phyloP scores from a whole-genome alignment of 1,139 yeast genomes.

The Magnusiomyces suaveolens region DNA sequence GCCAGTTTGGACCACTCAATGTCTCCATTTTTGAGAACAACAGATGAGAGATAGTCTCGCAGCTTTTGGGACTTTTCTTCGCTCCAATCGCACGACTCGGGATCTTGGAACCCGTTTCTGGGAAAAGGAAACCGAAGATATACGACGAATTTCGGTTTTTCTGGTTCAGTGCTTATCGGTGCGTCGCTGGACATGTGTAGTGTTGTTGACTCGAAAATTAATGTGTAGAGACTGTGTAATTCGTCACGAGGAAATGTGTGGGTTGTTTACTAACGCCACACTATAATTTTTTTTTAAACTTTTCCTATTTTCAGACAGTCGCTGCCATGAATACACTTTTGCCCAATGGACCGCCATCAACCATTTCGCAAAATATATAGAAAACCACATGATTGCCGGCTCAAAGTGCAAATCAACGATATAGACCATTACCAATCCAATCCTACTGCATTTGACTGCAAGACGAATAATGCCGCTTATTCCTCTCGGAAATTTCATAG shows the following conservation, averaged over 20 bases:
- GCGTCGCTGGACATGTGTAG: neutral
- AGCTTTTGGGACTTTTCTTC: slow-evolving; percentile 34
- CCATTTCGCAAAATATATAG: neutral
- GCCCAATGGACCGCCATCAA: neutral
- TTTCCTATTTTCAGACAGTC: neutral
- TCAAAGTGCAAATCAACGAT: slow-evolving; percentile 31
- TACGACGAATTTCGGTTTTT: slow-evolving; percentile 22
- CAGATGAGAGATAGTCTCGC: slow-evolving; percentile 35
- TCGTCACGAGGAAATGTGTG: too few relatives aligned
- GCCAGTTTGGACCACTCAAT: slow-evolving; percentile 28
- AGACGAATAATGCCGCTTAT: slow-evolving; percentile 20
- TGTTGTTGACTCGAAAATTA: too few relatives aligned
- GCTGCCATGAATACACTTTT: too few relatives aligned
- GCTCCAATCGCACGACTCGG: slow-evolving; percentile 35
- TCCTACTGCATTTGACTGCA: slow-evolving; percentile 39
- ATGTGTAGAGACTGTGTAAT: too few relatives aligned
- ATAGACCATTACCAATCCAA: slow-evolving; percentile 51
- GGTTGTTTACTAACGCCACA: too few relatives aligned
- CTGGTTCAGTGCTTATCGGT: neutral
- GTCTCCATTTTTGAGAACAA: slow-evolving; percentile 29
- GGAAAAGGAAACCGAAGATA: slow-evolving; percentile 34
- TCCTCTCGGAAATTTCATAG: slow-evolving; percentile 25
- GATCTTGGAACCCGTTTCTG: slow-evolving; percentile 36
- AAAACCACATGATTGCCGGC: slow-evolving; percentile 1
- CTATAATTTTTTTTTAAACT: too few relatives aligned